Conservation (phyloP, 2,329 filamentous ascomycete genomes). For the Aspergillus oerlinghausenensis region DNA sequence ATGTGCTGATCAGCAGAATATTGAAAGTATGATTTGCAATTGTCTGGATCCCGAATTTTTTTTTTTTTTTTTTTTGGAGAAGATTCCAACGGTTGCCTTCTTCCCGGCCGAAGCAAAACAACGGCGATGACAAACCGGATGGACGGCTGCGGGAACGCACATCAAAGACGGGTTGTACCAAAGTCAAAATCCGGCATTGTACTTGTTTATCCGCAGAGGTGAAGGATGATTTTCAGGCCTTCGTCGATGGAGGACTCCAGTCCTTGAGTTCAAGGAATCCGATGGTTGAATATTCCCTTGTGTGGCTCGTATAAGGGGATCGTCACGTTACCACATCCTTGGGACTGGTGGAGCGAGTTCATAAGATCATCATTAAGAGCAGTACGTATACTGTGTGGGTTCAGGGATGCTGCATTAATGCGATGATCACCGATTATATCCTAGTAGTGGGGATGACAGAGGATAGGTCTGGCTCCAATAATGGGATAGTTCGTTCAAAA, state of each 20-base stretch:
- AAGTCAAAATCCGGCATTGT: background rate
- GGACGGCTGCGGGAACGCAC: conserved; percentile 10
- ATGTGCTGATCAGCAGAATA: conserved; percentile 3
- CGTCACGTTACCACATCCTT: background rate
- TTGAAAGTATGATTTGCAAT: background rate
- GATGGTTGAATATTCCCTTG: background rate
- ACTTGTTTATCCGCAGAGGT: background rate
- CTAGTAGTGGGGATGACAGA: conserved; percentile 1
- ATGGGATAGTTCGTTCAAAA: background rate
- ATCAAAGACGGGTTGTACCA: conserved; percentile 1
- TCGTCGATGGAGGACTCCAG: background rate
- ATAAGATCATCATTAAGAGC: background rate
- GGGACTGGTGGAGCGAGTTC: background rate
- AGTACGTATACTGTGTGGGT: background rate
- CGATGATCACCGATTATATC: background rate
- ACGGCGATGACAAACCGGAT: conserved; percentile 12
- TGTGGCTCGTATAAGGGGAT: background rate
- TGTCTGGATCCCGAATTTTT: background rate
- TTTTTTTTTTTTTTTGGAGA: no score
- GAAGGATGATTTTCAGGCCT: background rate
- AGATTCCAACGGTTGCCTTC: background rate
- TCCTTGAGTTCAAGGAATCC: background rate
- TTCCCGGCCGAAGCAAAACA: background rate
- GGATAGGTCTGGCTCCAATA: background rate
- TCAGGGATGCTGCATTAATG: background rate